A percentile compares a stretch with the other conserved stretches of the same genome.
Evolutionary conservation across 192 early-diverging fungal species (phyloP).

Genomic region (Jimgerdemannia lactiflua): DNA sequence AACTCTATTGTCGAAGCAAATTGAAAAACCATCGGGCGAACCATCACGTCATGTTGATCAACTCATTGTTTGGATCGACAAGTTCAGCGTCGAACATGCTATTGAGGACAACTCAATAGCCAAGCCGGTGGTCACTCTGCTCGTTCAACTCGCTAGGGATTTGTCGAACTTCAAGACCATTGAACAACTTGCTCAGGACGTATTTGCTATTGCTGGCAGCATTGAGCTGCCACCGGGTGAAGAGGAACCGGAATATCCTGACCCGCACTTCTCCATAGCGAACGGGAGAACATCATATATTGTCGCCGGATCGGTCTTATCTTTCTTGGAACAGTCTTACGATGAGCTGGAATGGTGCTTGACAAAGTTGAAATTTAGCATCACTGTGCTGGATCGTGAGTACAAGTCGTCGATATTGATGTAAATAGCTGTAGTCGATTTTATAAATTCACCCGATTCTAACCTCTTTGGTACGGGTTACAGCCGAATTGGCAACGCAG

Average conservation of each 20-base stretch:
- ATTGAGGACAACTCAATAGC: constrained; percentile 39
- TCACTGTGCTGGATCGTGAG: constrained; percentile 6
- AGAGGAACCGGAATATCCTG: constrained; percentile 11
- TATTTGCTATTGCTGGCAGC: constrained; percentile 21
- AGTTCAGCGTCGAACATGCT: constrained; percentile 33
- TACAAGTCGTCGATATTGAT: constrained; percentile 1
- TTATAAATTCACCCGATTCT: constrained; percentile 34
- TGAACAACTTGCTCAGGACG: constrained; percentile 26
- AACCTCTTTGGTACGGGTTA: constrained; percentile 7
- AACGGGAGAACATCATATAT: constrained; percentile 32
- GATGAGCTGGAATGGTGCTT: constrained; percentile 53
- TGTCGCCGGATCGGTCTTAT: constrained; percentile 33
- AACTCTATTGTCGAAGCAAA: constrained; percentile 31
- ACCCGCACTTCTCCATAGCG: constrained; percentile 33
- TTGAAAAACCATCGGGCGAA: constrained; percentile 10
- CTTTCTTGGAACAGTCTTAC: constrained; percentile 36
- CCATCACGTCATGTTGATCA: constrained; percentile 20
- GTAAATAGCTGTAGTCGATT: constrained; percentile 3
- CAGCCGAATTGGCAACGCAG: not conserved
- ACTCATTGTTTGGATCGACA: constrained; percentile 37
- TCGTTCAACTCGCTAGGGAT: constrained; percentile 34
- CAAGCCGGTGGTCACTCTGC: constrained; percentile 34
- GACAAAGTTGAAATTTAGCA: constrained; percentile 19
- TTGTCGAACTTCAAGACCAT: constrained; percentile 25
- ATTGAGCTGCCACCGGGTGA: constrained; percentile 5